These are phyloP conservation scores for Camellia japonica DNA, from an alignment of 148 eudicot genomes.

Conservation along the genomic window DNA sequence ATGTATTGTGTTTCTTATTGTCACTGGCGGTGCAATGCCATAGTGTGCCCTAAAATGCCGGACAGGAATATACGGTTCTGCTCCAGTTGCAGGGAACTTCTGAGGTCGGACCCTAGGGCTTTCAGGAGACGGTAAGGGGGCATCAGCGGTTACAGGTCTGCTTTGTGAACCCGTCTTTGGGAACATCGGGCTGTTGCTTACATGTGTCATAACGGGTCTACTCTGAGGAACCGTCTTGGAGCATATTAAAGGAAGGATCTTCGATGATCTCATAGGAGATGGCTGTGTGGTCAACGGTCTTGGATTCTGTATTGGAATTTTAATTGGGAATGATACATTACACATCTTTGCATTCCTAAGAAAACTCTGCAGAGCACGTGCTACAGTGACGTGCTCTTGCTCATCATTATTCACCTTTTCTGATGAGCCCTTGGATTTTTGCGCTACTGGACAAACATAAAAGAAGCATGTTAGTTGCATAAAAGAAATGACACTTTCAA, in stretches of 20 bases:
- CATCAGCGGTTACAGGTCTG: constrained; percentile 20
- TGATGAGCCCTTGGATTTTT: constrained; percentile 40
- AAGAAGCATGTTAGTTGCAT: constrained; percentile 16
- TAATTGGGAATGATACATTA: constrained; percentile 48
- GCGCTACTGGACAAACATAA: constrained; percentile 47
- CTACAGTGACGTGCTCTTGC: constrained; percentile 67
- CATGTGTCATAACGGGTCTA: constrained; percentile 23
- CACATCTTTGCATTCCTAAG: constrained; percentile 42
- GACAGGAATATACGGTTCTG: constrained; percentile 59
- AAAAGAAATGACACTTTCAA: not conserved
- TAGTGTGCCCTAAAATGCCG: constrained; percentile 43
- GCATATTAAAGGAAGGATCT: constrained; percentile 62
- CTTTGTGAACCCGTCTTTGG: constrained; percentile 20
- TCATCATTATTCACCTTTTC: constrained; percentile 44
- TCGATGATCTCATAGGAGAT: constrained; percentile 44
- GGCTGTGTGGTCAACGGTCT: constrained; percentile 39
- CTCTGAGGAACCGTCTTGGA: constrained; percentile 35
- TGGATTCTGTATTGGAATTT: constrained; percentile 46
- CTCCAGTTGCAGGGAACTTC: constrained; percentile 51
- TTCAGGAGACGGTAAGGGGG: constrained; percentile 13
- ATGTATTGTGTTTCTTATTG: constrained; percentile 54
- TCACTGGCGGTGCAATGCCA: constrained; percentile 65
- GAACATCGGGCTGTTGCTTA: constrained; percentile 18
- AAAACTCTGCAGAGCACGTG: constrained; percentile 63
- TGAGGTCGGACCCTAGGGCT: constrained; percentile 29